Conservation (phyloP, 2,329 filamentous ascomycete species). For the Mollisiaceae sp. region DNA sequence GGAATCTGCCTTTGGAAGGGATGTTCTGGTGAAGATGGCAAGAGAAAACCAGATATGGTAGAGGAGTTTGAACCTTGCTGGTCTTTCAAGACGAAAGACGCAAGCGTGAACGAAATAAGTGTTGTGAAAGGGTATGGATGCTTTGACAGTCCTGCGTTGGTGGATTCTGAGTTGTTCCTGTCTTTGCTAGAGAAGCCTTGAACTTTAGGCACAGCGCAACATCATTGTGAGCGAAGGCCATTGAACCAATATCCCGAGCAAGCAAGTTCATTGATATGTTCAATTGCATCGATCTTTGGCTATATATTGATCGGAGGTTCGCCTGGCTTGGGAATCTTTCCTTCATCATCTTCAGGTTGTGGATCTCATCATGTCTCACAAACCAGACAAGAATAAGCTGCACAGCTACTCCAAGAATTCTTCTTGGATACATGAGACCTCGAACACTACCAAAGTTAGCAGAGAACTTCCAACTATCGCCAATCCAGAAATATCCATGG, state of each 20-base stretch:
- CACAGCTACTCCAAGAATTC: no score
- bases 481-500: no score
- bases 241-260: conserved; percentile 33
- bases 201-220: neutral
- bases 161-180: conserved; percentile 24
- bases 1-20: conserved; percentile 48
- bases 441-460: no score
- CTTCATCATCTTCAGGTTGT: no score
- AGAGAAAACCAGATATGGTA: conserved; percentile 23
- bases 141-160: conserved; percentile 49
- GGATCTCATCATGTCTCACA: no score
- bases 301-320: no score
- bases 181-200: neutral
- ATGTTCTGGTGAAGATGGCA: neutral
- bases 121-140: conserved; percentile 53
- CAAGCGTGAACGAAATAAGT: conserved; percentile 50
- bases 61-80: conserved; percentile 39
- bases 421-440: no score
- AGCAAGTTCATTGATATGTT: no score
- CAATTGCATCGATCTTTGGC: no score
- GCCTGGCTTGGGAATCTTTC: no score
- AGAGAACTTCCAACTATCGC: no score
- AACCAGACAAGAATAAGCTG: no score
- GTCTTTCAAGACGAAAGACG: conserved; percentile 52
- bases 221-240: neutral